phyloP scores from a whole-genome alignment of 2,329 filamentous ascomycete genomes.

The Clarireedia monteithiana region DNA sequence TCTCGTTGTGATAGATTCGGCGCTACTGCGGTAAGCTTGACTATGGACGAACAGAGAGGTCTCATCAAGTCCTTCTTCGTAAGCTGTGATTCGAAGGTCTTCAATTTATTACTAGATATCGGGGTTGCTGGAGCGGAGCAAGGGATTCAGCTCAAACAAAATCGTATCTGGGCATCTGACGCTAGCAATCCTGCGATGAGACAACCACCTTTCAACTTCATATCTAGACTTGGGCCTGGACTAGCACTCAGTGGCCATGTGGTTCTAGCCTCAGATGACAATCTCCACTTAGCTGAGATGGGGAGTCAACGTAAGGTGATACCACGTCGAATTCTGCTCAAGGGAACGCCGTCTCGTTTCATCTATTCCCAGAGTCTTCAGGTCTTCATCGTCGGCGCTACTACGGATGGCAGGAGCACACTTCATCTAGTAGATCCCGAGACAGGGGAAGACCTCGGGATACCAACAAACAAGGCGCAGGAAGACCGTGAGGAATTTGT shows the following conservation, averaged over 20 bases:
- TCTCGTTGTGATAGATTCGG: constrained; percentile 22
- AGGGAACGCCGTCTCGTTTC: constrained; percentile 34
- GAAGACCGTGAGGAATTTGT: constrained; percentile 40
- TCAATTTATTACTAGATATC: constrained; percentile 14
- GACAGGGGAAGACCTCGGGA: constrained; percentile 44
- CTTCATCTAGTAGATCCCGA: constrained; percentile 50
- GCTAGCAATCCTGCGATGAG: constrained; percentile 37
- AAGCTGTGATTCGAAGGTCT: constrained; percentile 42
- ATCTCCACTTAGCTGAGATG: constrained; percentile 46
- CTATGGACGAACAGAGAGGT: constrained; percentile 15
- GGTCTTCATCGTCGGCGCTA: constrained; percentile 46
- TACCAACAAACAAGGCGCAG: constrained; percentile 31
- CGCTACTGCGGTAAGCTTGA: constrained; percentile 20
- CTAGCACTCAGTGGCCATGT: constrained; percentile 27
- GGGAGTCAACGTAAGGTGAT: constrained; percentile 39
- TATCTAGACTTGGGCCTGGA: constrained; percentile 36
- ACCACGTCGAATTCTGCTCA: constrained; percentile 40
- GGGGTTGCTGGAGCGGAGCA: background rate
- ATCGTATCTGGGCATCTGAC: constrained; percentile 45
- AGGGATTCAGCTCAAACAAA: constrained; percentile 31
- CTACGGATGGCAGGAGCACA: constrained; percentile 36
- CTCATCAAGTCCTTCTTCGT: constrained; percentile 33
- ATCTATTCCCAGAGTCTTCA: constrained; percentile 47
- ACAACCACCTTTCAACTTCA: constrained; percentile 41
- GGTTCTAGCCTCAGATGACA: constrained; percentile 42